Conservation (phyloP, 148 eudicot genomes). For the Silene uniflora region DNA sequence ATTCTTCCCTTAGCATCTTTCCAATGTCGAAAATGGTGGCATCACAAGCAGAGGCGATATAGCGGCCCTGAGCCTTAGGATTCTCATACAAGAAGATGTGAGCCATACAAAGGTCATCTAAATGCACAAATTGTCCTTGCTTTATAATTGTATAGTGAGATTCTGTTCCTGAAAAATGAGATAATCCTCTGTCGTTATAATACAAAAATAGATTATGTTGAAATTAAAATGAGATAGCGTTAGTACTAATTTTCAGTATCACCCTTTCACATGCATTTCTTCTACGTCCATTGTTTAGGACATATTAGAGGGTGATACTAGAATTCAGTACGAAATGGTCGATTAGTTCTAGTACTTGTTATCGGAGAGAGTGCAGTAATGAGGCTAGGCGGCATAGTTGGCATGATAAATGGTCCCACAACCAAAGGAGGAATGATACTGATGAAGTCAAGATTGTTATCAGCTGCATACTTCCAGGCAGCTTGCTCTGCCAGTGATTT, state of each 20-base stretch:
- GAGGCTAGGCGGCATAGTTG: conserved; percentile 80
- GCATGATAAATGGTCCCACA: conserved; percentile 78
- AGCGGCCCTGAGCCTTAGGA: conserved; percentile 68
- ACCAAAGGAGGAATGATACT: conserved; percentile 77
- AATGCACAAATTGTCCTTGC: conserved; percentile 82
- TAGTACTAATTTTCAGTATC: too few species aligned
- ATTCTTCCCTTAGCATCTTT: conserved; percentile 52
- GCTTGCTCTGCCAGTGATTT: conserved; percentile 79
- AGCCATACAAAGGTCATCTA: conserved; percentile 83
- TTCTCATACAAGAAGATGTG: conserved; percentile 78
- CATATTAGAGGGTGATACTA: too few species aligned
- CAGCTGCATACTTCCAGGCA: conserved; percentile 71
- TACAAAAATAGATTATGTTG: too few species aligned
- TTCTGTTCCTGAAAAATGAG: conserved; percentile 53
- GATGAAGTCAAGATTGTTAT: conserved; percentile 76
- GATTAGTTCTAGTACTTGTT: conserved; percentile 40
- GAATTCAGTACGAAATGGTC: too few species aligned
- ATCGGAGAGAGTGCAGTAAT: conserved; percentile 79
- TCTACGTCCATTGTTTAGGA: too few species aligned
- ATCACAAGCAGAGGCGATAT: conserved; percentile 76
- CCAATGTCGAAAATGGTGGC: conserved; percentile 70
- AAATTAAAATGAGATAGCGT: too few species aligned
- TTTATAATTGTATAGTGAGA: conserved; percentile 69
- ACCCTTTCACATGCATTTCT: too few species aligned
- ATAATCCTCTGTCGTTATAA: not conserved